Conservation (phyloP, 352 stramenopile species). For the Globisporangium parvum region DNA sequence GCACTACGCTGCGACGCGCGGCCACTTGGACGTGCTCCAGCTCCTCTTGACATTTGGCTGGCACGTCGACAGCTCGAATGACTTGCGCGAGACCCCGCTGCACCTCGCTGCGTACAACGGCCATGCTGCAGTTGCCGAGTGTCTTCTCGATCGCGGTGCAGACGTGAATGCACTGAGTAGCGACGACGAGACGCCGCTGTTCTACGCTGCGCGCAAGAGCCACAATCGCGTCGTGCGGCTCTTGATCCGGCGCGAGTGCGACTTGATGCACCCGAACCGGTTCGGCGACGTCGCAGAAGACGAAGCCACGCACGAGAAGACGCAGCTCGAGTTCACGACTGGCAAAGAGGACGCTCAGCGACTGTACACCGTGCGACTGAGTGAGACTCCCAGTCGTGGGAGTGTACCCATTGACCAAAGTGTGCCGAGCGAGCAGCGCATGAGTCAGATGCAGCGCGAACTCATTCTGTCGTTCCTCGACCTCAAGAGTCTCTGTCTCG, state of each 20-base stretch:
- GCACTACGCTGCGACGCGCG: conserved; percentile 61
- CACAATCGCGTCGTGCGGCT: conserved; percentile 56
- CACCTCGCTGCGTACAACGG: conserved; percentile 64
- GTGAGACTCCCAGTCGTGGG: not conserved
- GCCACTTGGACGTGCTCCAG: conserved; percentile 60
- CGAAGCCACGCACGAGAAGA: conserved; percentile 49
- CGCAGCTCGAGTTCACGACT: conserved; percentile 38
- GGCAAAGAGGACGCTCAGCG: conserved; percentile 45
- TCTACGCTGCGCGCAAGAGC: conserved; percentile 67
- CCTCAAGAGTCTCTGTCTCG: conserved; percentile 46
- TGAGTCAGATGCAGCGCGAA: conserved; percentile 51
- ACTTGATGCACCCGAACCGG: conserved; percentile 39
- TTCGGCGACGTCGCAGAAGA: conserved; percentile 70
- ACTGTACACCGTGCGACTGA: conserved; percentile 11
- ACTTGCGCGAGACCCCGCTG: conserved; percentile 54
- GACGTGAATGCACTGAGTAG: conserved; percentile 40
- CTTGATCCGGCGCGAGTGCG: conserved; percentile 58
- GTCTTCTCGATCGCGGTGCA: conserved; percentile 54
- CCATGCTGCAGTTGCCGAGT: conserved; percentile 46
- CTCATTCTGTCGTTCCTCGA: conserved; percentile 60
- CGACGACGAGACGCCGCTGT: conserved; percentile 63
- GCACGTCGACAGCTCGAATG: conserved; percentile 34
- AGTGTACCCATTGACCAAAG: not conserved
- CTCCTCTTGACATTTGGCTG: conserved; percentile 65
- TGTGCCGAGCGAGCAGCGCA: conserved; percentile 13